These are phyloP conservation scores for Nannizziopsis barbatae DNA, from an alignment of 2,329 filamentous ascomycete genomes.

Conservation along the genomic window DNA sequence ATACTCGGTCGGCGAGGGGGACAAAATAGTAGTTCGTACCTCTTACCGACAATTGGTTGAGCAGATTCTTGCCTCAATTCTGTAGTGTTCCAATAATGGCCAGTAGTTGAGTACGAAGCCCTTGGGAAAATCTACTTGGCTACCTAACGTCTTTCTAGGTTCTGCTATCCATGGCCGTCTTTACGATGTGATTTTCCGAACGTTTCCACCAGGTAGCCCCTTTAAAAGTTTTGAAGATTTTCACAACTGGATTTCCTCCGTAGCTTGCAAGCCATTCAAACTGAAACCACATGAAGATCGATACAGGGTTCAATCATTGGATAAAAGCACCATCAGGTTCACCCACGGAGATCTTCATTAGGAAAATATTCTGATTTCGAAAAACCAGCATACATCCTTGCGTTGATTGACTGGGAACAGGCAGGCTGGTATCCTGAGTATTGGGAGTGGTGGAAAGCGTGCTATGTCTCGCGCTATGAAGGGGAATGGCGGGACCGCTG, in stretches of 20 bases:
- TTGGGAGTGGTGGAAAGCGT: constrained; percentile 19
- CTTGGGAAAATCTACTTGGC: background rate
- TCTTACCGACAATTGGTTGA: constrained; percentile 16
- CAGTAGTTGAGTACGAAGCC: constrained; percentile 13
- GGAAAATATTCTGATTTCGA: constrained; percentile 23
- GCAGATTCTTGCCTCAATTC: constrained; percentile 15
- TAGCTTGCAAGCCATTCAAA: constrained; percentile 11
- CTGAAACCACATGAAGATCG: constrained; percentile 18
- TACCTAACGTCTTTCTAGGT: constrained; percentile 11
- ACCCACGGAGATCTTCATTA: constrained; percentile 19
- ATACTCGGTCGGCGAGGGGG: constrained; percentile 12
- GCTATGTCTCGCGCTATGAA: constrained; percentile 17
- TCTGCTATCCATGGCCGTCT: constrained; percentile 16
- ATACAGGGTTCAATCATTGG: constrained; percentile 22
- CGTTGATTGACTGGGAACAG: constrained; percentile 24
- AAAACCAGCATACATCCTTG: constrained; percentile 16
- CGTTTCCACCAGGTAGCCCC: constrained; percentile 19
- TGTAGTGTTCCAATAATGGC: no score
- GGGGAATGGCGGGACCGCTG: constrained; percentile 14
- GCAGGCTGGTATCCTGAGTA: constrained; percentile 1
- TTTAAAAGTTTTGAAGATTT: constrained; percentile 23
- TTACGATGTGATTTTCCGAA: constrained; percentile 19
- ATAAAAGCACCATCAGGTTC: constrained; percentile 24
- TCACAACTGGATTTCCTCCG: constrained; percentile 25
- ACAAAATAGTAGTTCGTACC: constrained; percentile 13